phyloP scores from a whole-genome alignment of 2,329 filamentous ascomycete species.

The Neofusicoccum parvum region DNA sequence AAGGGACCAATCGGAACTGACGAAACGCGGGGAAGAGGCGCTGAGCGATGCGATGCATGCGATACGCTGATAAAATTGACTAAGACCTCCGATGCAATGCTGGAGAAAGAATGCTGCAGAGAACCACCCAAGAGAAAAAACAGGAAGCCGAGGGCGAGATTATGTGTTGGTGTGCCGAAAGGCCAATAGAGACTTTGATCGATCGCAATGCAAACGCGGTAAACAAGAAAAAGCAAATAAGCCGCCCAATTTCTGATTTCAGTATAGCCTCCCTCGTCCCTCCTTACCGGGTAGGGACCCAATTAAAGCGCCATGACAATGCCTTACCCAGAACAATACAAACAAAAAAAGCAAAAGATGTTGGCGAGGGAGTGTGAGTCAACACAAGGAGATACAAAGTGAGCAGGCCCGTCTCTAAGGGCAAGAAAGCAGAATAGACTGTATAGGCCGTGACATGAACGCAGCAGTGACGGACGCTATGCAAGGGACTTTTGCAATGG shows the following conservation, averaged over 20 bases:
- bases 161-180: not conserved
- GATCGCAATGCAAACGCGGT: not conserved
- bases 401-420: not conserved
- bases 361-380: not conserved
- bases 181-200: not conserved
- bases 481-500: not conserved
- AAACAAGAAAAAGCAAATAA: not conserved
- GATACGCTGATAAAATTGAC: not conserved
- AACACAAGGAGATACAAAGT: not conserved
- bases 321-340: not conserved
- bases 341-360: not conserved
- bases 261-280: not conserved
- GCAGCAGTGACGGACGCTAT: not conserved
- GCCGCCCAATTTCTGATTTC: not conserved
- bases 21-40: too few relatives aligned
- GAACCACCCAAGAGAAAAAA: not conserved
- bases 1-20: too few relatives aligned
- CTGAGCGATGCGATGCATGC: not conserved
- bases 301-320: not conserved
- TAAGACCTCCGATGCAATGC: not conserved
- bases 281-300: not conserved
- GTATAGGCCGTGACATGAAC: not conserved
- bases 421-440: not conserved
- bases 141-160: not conserved
- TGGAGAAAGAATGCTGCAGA: not conserved